Conservation (phyloP, 257 asterid genomes). For the Scutellaria barbata region DNA sequence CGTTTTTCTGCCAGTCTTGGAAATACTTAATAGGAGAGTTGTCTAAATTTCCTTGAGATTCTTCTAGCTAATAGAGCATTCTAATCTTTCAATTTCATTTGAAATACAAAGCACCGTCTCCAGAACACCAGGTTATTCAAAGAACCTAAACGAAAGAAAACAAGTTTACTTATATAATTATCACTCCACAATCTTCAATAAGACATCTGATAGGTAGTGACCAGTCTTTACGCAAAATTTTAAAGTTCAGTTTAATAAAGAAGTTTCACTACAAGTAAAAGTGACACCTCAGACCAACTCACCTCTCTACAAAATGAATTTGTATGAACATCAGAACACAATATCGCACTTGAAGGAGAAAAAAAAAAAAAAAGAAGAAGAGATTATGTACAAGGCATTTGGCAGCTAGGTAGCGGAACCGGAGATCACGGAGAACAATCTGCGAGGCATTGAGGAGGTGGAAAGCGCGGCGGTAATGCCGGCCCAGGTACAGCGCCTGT, state of each 20-base stretch:
- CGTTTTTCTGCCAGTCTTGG: neutral
- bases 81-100: neutral
- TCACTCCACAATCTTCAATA: neutral
- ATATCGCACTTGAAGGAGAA: neutral
- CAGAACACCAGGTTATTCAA: neutral
- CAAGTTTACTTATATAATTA: conserved; percentile 11
- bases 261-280: neutral
- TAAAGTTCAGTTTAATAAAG: neutral
- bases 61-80: conserved; percentile 10
- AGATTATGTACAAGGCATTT: conserved; percentile 75
- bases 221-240: conserved; percentile 11
- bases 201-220: conserved; percentile 16
- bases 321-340: neutral
- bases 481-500: conserved; percentile 94
- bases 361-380: neutral
- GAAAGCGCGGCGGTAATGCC: conserved; percentile 94
- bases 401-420: conserved; percentile 97
- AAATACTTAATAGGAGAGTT: conserved; percentile 1
- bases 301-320: conserved; percentile 17
- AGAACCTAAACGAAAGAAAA: neutral
- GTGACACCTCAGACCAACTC: conserved; percentile 14
- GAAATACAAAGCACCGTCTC: neutral
- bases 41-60: neutral
- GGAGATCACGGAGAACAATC: conserved; percentile 95
- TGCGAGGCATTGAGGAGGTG: conserved; percentile 97